Evolutionary conservation across 305 asterid species (phyloP), one percentile per base, ranked within the genome.

Genomic region (Withania somnifera): DNA sequence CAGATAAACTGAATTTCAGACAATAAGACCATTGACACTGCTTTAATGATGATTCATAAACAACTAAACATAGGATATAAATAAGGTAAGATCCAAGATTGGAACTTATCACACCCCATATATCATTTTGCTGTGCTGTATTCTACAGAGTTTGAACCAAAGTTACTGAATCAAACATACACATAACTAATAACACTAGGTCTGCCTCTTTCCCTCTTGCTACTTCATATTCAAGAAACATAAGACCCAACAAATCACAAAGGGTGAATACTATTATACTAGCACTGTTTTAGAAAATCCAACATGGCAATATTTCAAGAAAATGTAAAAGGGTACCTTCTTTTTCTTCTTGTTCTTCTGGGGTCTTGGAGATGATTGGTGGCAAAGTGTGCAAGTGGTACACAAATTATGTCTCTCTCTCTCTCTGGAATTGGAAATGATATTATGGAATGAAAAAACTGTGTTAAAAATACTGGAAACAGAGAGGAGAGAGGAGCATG

Each of bases 51-150:
- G n/a, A n/a, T 11, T 69, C 51, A 69, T 50, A 38, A 30, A 81
- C 54, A 22, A 77, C 80, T 53, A 64, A 84, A 60, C 79, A 84
- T 40, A 84, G 38, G 40, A 76, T 10, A 81, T 8, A 69, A 84
- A 52, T n/a, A 69, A 84, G 24, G 20, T n/a, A 81, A 42, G 22
- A 57, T 78, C 73, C 20, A 61, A 58, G 54, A 57, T 54, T 36
- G n/a, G 15, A 20, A 34, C 69, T 20, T 9, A 20, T 20, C 14
- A 56, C 63, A 56, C 30, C 30, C 19, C 56, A 71, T 52, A 69
- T n/a, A 6, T 54, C 61, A 54, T 36, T 36, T 36, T n/a, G n/a
- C n/a, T n/a, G n/a, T n/a, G n/a, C n/a, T n/a, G n/a, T n/a, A n/a
- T n/a, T n/a, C n/a, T n/a, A 17, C 26, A 32, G 15, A 15, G 22